Evolutionary conservation across 2,329 filamentous ascomycete species (phyloP), one percentile per base, ranked within the genome.

Genomic region (Penicillium italicum): DNA sequence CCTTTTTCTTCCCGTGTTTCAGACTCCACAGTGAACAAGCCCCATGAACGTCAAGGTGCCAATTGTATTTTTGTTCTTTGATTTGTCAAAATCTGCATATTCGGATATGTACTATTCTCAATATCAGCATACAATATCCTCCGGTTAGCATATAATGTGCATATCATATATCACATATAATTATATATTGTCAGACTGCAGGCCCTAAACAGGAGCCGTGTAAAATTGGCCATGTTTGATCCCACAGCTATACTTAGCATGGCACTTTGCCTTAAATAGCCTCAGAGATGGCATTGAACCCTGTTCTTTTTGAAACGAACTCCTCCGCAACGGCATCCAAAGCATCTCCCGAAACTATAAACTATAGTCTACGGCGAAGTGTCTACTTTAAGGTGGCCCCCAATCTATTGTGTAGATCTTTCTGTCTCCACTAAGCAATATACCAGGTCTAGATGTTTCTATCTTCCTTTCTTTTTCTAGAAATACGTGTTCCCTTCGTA

Each of bases 1-100:
- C 51, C 51, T 58, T 60, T 53, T 46, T 30, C 36, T 12, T 30
- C 36, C 10, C 20, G 22, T 45, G 58, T 65, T 64, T 63, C 60
- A 62, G 45, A 22, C 54, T 59, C 49, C 46, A 50, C 44, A 34
- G 45, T 12, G 5, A 5, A n/a, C 22, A 41, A 2, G 5, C 26
- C 26, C 26, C 8, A 24, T 24, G 24, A n/a, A n/a, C 24, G 24
- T 24, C 5, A 5, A 24, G 24, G 24, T 24, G 24, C 24, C 3
- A 28, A 28, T 28, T 28, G 26, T 28, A 2, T 28, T 9, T 4
- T 4, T 26, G 24, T 26, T 6, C 4, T 24, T 24, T 5, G 5
- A 24, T 24, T 24, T 24, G 24, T 24, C 24, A 24, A 24, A 24
- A 24, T 24, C 24, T 24, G 24, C 24, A 5, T 24, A 24, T 40